Evolutionary conservation across 768 basidiomycete species (phyloP).

Genomic region (Podaxis sp.): DNA sequence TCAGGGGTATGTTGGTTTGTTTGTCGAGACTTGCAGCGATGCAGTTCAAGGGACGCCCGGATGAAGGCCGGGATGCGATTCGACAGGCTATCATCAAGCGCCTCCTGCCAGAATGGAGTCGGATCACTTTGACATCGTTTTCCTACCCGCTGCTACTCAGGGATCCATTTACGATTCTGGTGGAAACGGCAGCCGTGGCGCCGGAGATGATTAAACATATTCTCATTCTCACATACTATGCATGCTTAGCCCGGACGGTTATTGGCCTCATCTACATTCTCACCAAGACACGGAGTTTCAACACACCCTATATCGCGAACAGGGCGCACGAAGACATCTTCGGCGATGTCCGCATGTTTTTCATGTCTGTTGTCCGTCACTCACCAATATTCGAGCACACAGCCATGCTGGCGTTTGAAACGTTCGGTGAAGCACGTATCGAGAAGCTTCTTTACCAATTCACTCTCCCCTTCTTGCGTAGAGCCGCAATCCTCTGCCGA

Average conservation of each 20-base stretch:
- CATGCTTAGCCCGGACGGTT: slow-evolving; percentile 81
- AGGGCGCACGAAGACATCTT: slow-evolving; percentile 73
- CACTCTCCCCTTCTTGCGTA: slow-evolving; percentile 89
- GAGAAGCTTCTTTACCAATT: slow-evolving; percentile 86
- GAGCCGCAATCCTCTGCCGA: slow-evolving; percentile 82
- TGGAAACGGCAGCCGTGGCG: slow-evolving; percentile 88
- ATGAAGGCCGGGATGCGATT: slow-evolving; percentile 76
- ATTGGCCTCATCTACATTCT: slow-evolving; percentile 83
- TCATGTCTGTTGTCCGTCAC: slow-evolving; percentile 88
- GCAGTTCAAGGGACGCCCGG: slow-evolving; percentile 68
- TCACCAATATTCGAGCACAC: slow-evolving; percentile 87
- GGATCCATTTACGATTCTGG: slow-evolving; percentile 86
- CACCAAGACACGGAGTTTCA: slow-evolving; percentile 66
- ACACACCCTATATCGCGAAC: slow-evolving; percentile 39
- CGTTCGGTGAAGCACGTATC: slow-evolving; percentile 81
- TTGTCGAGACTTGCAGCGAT: slow-evolving; percentile 65
- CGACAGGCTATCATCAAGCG: slow-evolving; percentile 88
- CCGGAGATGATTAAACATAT: slow-evolving; percentile 90
- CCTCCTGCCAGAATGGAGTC: slow-evolving; percentile 88
- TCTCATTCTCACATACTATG: slow-evolving; percentile 85
- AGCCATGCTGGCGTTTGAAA: slow-evolving; percentile 74
- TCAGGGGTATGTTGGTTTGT: slow-evolving; percentile 74
- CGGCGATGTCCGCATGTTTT: slow-evolving; percentile 84
- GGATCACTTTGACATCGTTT: slow-evolving; percentile 78
- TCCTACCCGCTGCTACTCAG: slow-evolving; percentile 85